Base-by-base conservation (phyloP, 352 stramenopile genomes). In the Pythium dissimile region DNA sequence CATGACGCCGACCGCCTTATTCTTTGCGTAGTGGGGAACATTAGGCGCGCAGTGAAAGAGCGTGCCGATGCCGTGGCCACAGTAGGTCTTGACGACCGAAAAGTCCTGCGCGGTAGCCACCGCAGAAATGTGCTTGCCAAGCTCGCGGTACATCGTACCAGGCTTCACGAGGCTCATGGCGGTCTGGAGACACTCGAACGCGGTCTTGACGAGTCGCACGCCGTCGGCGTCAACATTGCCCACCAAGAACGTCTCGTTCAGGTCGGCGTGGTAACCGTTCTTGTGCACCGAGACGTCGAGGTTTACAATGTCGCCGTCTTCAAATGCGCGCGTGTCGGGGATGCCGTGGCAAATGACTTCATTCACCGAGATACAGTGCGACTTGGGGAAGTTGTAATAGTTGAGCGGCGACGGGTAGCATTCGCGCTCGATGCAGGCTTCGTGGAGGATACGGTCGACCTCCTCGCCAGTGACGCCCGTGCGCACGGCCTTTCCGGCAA, bases 291-390 rank as follows among this genome's bases (percentile, higher is more conserved):
- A 97, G 9, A 99, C 85, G 75, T 99, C 97, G 31, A 99, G 82
- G 75, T 99, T 99, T 13, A 99, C 92, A 77, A 99, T 98, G 66
- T 99, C 97, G 16, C 96, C 97, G 18, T 98, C 86, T 64, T 98
- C 60, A 37, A 99, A 73, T 16, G 95, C 81, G 52, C 96, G 76
- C 57, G 85, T 96, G 82, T 99, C 97, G 3, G 97, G 97, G 63
- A 99, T 99, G 18, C 97, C 97, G 67, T 98, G 95, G 68, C 94
- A 98, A 51, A 98, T 97, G 1, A 98, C 88, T 64, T 98, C 96
- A 59, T 99, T 99, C 16, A 98, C 91, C 6, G 88, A 88, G 11
- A 89, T 58, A 44, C 83, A 92, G 38, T 87, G 61, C n/a, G 80
- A 88, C 77, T 99, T 99, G 10, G 96, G 97, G 69, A 99, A 99